These are phyloP conservation scores for Hypomontagnella monticulosa DNA, from an alignment of 495 filamentous ascomycete genomes.

Conservation along the genomic window DNA sequence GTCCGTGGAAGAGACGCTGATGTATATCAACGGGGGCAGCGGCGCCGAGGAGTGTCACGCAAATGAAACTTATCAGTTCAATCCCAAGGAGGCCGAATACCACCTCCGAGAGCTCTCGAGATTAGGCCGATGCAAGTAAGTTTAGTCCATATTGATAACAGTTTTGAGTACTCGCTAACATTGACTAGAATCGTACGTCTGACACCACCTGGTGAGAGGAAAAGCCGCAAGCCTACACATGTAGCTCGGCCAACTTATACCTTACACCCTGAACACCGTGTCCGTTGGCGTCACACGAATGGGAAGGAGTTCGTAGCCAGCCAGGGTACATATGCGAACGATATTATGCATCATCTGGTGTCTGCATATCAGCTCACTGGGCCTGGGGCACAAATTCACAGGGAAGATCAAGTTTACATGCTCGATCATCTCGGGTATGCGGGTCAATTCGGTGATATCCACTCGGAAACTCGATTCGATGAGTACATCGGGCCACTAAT, in stretches of 20 bases:
- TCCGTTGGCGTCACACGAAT: conserved; percentile 36
- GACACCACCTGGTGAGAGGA: too few species aligned
- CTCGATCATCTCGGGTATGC: conserved; percentile 21
- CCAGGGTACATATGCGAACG: conserved; percentile 3
- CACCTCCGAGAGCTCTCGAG: conserved; percentile 1
- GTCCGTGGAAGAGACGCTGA: conserved; percentile 24
- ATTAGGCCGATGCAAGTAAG: conserved; percentile 37
- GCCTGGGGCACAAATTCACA: not conserved
- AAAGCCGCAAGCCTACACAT: not conserved
- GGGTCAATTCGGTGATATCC: not conserved
- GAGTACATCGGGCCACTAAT: not conserved
- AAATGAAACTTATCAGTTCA: conserved; percentile 44
- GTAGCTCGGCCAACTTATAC: conserved; percentile 34
- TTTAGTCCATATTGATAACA: not conserved
- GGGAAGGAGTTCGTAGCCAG: not conserved
- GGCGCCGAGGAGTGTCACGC: conserved; percentile 20
- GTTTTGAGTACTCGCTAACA: conserved; percentile 15
- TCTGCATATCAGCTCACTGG: conserved; percentile 2
- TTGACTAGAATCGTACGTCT: conserved; percentile 12
- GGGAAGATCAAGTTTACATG: not conserved
- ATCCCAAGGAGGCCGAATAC: conserved; percentile 17
- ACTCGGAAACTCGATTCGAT: too few species aligned
- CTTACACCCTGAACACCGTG: conserved; percentile 42
- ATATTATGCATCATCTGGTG: conserved; percentile 23
- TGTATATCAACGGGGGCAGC: conserved; percentile 40